Evolutionary conservation across 208 protist species (phyloP), one percentile per base, ranked within the genome.

Genomic region (Trypanosomatidae sp.): DNA sequence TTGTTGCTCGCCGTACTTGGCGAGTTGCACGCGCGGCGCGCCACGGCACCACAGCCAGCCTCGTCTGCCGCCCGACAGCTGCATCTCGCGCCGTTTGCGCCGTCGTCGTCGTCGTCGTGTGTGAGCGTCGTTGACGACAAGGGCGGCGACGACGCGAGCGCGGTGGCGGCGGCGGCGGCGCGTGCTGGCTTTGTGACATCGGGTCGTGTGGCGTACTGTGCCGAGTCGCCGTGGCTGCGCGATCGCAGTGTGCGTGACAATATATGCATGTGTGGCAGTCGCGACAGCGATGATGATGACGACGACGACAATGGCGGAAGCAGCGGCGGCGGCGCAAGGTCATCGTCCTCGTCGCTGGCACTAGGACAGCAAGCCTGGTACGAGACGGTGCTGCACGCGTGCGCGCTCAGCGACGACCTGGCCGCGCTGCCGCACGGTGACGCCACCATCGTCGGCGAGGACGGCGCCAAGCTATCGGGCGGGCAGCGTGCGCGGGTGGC

Each of bases 211-310:
- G 77, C 58, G 15, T 96, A 92, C 61, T 87, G 76, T 37, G 43
- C 82, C 2, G 88, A 96, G 63, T 64, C 77, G 38, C 75, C 94
- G 22, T 97, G 85, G 84, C 69, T 98, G 41, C 60, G 84, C 20
- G 80, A 82, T 48, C 79, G 66, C 19, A 95, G 90, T 19, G 46
- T 98, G 6, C 73, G 85, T n/a, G 89, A 95, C 26, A 98, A 98
- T 62, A 95, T 98, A 46, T 40, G 81, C 27, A n/a, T n/a, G n/a
- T n/a, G n/a, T n/a, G n/a, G n/a, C n/a, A n/a, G n/a, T n/a, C n/a
- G n/a, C n/a, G n/a, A n/a, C n/a, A n/a, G n/a, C n/a, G n/a, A n/a
- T n/a, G n/a, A n/a, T n/a, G n/a, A n/a, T n/a, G n/a, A n/a, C n/a
- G n/a, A n/a, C n/a, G n/a, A n/a, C n/a, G n/a, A n/a, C n/a, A n/a